Conservation (phyloP, 352 stramenopile species). For the Phytophthora sp. region DNA sequence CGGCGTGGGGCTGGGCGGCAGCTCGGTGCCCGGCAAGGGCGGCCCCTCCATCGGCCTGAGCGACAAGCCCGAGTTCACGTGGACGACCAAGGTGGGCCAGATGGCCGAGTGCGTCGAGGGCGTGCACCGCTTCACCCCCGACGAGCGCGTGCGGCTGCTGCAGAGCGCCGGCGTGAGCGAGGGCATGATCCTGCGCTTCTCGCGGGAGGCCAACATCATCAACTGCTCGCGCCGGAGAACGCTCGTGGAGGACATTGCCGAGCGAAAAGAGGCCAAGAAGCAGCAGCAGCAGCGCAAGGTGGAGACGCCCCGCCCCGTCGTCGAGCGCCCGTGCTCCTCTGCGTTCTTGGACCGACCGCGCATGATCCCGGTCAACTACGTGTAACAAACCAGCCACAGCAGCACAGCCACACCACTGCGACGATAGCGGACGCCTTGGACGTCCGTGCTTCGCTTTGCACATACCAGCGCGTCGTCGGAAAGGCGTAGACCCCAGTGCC, state of each 20-base stretch:
- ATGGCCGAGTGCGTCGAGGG: constrained; percentile 69
- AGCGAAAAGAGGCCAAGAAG: constrained; percentile 41
- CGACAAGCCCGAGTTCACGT: constrained; percentile 60
- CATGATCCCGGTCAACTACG: constrained; percentile 60
- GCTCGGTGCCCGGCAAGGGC: constrained; percentile 52
- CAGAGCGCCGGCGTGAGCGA: constrained; percentile 57
- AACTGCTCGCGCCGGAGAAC: constrained; percentile 58
- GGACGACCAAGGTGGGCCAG: constrained; percentile 64
- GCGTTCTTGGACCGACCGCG: constrained; percentile 39
- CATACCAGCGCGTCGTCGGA: constrained; percentile 12
- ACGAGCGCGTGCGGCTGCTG: constrained; percentile 59
- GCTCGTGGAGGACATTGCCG: constrained; percentile 46
- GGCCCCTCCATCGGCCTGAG: constrained; percentile 59
- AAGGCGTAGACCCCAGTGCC: constrained; percentile 10
- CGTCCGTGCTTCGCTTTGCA: constrained; percentile 4
- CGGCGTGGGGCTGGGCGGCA: constrained; percentile 53
- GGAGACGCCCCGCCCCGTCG: constrained; percentile 7
- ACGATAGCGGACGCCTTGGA: not conserved
- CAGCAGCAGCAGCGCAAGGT: constrained; percentile 37
- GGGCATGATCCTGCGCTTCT: constrained; percentile 73
- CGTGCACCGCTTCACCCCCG: constrained; percentile 57
- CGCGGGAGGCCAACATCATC: constrained; percentile 69
- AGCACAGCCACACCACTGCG: not conserved
- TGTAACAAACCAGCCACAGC: constrained; percentile 23
- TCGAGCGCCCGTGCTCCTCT: constrained; percentile 39